Evolutionary conservation across 305 asterid species (phyloP).

Genomic region (Andrographis paniculata): DNA sequence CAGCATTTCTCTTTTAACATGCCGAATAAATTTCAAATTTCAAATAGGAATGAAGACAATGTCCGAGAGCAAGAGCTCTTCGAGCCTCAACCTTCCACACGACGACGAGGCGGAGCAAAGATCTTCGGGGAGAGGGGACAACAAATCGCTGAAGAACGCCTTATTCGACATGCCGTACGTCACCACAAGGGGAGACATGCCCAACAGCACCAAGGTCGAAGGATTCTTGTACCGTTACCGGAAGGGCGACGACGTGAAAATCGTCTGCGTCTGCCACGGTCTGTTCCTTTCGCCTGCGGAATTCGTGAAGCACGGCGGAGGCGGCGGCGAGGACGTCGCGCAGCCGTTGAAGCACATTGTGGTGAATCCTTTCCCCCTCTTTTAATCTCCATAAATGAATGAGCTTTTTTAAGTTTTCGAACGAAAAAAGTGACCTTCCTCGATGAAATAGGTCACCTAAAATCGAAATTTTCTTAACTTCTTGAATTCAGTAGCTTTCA

Average conservation of each 20-base stretch:
- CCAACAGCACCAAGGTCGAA: conserved; percentile 22
- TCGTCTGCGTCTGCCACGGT: conserved; percentile 66
- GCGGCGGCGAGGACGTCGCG: conserved; percentile 39
- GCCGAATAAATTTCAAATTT: not conserved
- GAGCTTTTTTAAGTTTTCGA: too few species aligned
- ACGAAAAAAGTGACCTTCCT: too few species aligned
- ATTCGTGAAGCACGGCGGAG: conserved; percentile 64
- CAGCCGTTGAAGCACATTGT: conserved; percentile 45
- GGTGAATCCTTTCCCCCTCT: conserved; percentile 28
- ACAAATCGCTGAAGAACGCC: not conserved
- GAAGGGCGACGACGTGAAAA: conserved; percentile 37
- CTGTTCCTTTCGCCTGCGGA: conserved; percentile 47
- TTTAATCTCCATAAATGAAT: not conserved
- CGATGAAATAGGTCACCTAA: too few species aligned
- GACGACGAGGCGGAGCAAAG: conserved; percentile 10
- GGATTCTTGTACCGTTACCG: conserved; percentile 49
- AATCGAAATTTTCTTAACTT: too few species aligned
- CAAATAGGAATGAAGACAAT: conserved; percentile 11
- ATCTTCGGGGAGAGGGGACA: conserved; percentile 1
- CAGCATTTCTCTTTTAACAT: conserved; percentile 4
- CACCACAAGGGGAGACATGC: conserved; percentile 29
- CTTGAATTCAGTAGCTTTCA: too few species aligned
- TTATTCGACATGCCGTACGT: conserved; percentile 40
- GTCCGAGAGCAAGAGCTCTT: conserved; percentile 16
- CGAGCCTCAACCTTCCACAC: conserved; percentile 3